Evolutionary conservation across 371 early-diverging fungal genomes (phyloP), one percentile per base, ranked within the genome.

Genomic region (Blakeslea trispora): DNA sequence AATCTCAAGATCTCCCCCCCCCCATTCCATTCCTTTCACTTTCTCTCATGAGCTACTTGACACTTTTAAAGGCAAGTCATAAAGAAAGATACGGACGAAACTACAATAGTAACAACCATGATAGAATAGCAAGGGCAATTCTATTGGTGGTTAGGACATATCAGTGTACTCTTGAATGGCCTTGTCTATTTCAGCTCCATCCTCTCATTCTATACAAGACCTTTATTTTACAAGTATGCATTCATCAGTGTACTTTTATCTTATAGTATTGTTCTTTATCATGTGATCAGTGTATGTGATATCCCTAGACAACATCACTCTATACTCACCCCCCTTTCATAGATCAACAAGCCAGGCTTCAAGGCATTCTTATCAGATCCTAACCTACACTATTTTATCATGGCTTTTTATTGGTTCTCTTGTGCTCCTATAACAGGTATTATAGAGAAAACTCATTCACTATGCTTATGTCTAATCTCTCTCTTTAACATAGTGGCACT

Each of bases 181-280:
- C 15, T 68, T 0, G 49, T 77, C n/a, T 74, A 74, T 37, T 62
- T 74, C 39, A 65, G 65, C 14, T 74, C 78, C 6, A 68, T 69
- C 1, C 35, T 74, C 18, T 70, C 74, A 6, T 46, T 77, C 23
- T 52, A 80, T 69, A 24, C 67, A 37, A 49, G 65, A 40, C 24
- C 70, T 18, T 34, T n/a, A 0, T 72, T 68, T 66, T 91, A 91
- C 60, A 64, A 66, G 54, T 74, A 80, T 50, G 91, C 93, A 14
- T 85, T 83, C 54, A 55, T 84, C 53, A 91, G 93, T 3, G 87
- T 89, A 11, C 55, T 92, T 10, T 50, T 91, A 45, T 85, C 87
- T 47, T 93, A 95, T 68, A 85, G 82, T 21, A 87, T 93, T 48
- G 92, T 93, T 51, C 81, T 91, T 49, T 93, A 89, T 83, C 91